Evolutionary conservation across 108 stramenopile species (phyloP), one percentile per base, ranked within the genome.

Genomic region (Skeletonema grethae): DNA sequence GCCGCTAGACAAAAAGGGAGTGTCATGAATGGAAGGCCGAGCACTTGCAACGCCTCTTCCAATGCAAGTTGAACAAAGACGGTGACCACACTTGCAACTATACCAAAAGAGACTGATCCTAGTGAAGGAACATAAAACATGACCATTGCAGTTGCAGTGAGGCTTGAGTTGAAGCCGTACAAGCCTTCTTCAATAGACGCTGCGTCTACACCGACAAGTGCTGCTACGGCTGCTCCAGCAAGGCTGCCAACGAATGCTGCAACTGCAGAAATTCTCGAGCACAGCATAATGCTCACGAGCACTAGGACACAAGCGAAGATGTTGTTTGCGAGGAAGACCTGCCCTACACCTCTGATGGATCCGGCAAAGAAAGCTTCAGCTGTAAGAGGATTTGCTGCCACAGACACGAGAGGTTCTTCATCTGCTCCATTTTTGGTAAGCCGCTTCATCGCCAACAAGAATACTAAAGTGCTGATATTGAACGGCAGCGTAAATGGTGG

Each of bases 401-500:
- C 29, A 28, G 70, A 62, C 10, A 63, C 62, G 18, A 63, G 36
- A 28, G 4, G 24, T 20, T 22, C 36, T 55, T 35, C 31, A 9
- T 57, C 43, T 11, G 66, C 63, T 16, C 43, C 25, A 63, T 32
- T 38, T 43, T 7, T 3, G 3, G 20, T 50, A 50, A 72, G 72
- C 34, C 62, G 29, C 29, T 46, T 65, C 25, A 72, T 43, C 4
- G 67, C 58, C n/a, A 77, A 12, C 46, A 82, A 41, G 30, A 72
- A 82, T 6, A 57, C 32, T 9, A 82, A 20, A 6, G 76, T 73
- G 12, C 58, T 24, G 16, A 82, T 38, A 53, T 77, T 82, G 63
- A 82, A 82, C 3, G 82, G 82, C n/a, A 82, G 48, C 5, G 82
- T 82, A 24, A 82, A 77, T 36, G 76, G 76, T 41, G 82, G 82